Evolutionary conservation across 495 filamentous ascomycete genomes (phyloP).

Genomic region (Aspergillus sparsus): DNA sequence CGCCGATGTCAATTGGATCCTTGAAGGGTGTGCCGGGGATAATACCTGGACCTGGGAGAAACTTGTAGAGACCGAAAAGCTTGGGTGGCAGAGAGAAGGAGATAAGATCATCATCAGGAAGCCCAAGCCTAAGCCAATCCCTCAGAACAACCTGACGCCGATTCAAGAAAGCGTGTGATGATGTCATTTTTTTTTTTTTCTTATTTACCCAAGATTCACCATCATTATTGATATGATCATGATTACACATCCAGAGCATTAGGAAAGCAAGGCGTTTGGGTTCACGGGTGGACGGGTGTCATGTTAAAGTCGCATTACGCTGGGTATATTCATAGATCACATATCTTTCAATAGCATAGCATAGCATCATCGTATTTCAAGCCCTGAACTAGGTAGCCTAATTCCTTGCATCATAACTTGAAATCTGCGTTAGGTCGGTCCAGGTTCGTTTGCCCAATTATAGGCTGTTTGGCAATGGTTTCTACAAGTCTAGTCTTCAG

Average conservation of each 20-base stretch:
- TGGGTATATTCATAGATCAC: slow-evolving; percentile 22
- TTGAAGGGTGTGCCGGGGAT: slow-evolving; percentile 51
- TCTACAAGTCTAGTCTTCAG: slow-evolving; percentile 72
- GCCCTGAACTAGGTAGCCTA: neutral
- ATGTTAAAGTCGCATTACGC: neutral
- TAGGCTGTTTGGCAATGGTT: slow-evolving; percentile 57
- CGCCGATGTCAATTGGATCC: slow-evolving; percentile 57
- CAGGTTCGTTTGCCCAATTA: slow-evolving; percentile 53
- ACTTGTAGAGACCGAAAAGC: slow-evolving; percentile 61
- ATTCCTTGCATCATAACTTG: slow-evolving; percentile 59
- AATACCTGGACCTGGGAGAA: slow-evolving; percentile 73
- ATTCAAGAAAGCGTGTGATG: slow-evolving; percentile 24
- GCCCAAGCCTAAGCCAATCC: slow-evolving; percentile 43
- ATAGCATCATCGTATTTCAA: neutral
- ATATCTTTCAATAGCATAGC: slow-evolving; percentile 8
- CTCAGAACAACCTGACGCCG: slow-evolving; percentile 26
- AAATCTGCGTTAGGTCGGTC: slow-evolving; percentile 75
- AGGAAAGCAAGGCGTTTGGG: slow-evolving; percentile 20
- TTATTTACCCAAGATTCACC: neutral
- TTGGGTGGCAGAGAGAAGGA: slow-evolving; percentile 78
- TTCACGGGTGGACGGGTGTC: slow-evolving; percentile 1
- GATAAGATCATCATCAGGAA: slow-evolving; percentile 71
- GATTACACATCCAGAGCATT: slow-evolving; percentile 21
- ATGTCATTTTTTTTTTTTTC: neutral
- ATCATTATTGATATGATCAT: neutral